Conservation (phyloP, 495 filamentous ascomycete genomes). For the Aspergillus kassunensis region DNA sequence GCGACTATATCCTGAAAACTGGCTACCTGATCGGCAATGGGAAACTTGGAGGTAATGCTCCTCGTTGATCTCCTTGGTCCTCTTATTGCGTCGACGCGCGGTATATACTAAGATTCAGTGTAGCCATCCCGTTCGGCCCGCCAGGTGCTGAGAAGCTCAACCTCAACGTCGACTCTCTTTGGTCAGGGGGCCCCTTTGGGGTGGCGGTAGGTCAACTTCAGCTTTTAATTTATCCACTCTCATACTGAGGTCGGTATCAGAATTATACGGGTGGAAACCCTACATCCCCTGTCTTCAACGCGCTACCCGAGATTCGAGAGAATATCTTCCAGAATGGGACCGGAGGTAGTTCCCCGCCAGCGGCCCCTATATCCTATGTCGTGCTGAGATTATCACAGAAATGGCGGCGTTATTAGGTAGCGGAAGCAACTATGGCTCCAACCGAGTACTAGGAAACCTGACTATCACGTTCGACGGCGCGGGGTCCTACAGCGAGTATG, state of each 20-base stretch:
- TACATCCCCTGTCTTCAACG: constrained; percentile 23
- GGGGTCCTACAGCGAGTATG: constrained; percentile 28
- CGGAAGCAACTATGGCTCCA: constrained; percentile 40
- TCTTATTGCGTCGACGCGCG: too few species aligned
- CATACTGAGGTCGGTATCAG: constrained; percentile 6
- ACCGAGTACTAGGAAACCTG: constrained; percentile 42
- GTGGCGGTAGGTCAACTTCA: not conserved
- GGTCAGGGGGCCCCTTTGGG: constrained; percentile 44
- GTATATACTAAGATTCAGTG: not conserved
- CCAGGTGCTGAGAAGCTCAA: constrained; percentile 35
- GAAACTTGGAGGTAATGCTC: constrained; percentile 21
- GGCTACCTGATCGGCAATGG: constrained; percentile 38
- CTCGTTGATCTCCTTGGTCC: not conserved
- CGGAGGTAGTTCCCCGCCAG: too few species aligned
- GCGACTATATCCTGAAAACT: constrained; percentile 20
- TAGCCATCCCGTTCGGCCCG: constrained; percentile 34
- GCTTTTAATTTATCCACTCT: not conserved
- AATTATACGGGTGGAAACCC: constrained; percentile 44
- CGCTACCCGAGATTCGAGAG: constrained; percentile 38
- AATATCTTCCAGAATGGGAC: constrained; percentile 45
- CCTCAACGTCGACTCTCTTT: constrained; percentile 43
- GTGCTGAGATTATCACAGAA: too few species aligned
- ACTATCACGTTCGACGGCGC: constrained; percentile 29
- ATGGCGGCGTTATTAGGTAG: constrained; percentile 36
- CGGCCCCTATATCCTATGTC: too few species aligned